These are phyloP conservation scores for Penicillium arizonense DNA, from an alignment of 495 filamentous ascomycete species.

Conservation along the genomic window DNA sequence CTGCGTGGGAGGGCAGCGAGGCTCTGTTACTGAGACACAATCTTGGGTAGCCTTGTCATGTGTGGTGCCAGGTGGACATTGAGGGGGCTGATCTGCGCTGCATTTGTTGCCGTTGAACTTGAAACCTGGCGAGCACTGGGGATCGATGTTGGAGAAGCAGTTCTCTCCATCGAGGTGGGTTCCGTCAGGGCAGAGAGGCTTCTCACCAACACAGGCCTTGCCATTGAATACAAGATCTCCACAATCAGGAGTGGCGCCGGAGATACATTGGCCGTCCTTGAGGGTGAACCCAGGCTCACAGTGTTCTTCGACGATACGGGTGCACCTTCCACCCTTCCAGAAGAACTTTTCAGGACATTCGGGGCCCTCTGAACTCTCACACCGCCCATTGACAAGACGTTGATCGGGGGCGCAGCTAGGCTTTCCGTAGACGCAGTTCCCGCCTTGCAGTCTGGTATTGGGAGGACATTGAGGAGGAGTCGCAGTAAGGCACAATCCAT, in stretches of 20 bases:
- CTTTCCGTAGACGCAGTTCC: constrained; percentile 1
- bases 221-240: constrained; percentile 4
- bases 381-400: background rate
- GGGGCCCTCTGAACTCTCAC: background rate
- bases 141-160: background rate
- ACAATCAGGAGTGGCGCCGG: constrained; percentile 1
- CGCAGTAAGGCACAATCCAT: constrained; percentile 1
- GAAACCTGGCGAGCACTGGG: background rate
- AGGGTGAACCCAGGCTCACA: constrained; percentile 6
- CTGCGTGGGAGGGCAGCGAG: background rate
- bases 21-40: background rate
- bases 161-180: constrained; percentile 4
- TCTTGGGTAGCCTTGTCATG: background rate
- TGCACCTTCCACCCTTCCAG: constrained; percentile 4
- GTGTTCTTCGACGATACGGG: background rate
- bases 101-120: constrained; percentile 7
- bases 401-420: background rate
- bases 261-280: constrained; percentile 2
- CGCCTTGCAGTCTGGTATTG: background rate
- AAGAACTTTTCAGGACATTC: background rate
- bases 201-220: background rate
- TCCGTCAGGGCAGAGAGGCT: constrained; percentile 2
- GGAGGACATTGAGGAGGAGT: background rate
- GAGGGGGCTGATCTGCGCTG: background rate
- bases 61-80: background rate